Conservation (phyloP, 805 yeast genomes). For the Candida railenensis region DNA sequence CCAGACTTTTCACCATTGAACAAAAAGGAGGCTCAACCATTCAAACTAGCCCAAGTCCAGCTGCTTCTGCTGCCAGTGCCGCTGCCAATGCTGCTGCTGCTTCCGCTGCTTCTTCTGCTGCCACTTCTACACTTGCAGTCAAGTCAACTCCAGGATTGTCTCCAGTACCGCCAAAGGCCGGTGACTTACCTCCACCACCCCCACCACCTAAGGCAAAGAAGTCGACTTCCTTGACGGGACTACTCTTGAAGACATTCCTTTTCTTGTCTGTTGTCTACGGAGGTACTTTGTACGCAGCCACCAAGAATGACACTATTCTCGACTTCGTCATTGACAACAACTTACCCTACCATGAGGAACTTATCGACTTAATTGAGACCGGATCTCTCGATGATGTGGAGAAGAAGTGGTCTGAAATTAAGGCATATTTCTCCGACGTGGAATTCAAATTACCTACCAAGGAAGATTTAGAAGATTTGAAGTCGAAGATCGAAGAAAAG, state of each 20-base stretch:
- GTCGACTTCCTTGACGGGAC: slow-evolving; percentile 28
- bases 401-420: slow-evolving; percentile 16
- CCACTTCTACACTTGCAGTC: not conserved
- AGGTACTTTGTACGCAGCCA: slow-evolving; percentile 38
- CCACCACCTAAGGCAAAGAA: slow-evolving; percentile 18
- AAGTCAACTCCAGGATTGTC: not conserved
- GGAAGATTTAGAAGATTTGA: slow-evolving; percentile 30
- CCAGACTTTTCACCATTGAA: not conserved
- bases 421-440: slow-evolving; percentile 14
- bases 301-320: slow-evolving; percentile 43
- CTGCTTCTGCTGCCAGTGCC: not conserved
- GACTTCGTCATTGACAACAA: slow-evolving; percentile 44
- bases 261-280: slow-evolving; percentile 34
- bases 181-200: slow-evolving; percentile 4
- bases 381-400: slow-evolving; percentile 33
- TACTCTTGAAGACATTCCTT: slow-evolving; percentile 29
- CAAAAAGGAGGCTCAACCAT: not conserved
- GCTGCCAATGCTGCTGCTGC: not conserved
- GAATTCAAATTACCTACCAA: slow-evolving; percentile 28
- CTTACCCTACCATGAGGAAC: slow-evolving; percentile 42
- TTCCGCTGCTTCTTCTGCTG: not conserved
- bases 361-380: slow-evolving; percentile 35
- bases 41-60: slow-evolving; percentile 3
- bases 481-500: slow-evolving; percentile 29
- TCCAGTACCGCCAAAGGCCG: not conserved